These are phyloP conservation scores for Craspedostauros australis DNA, from an alignment of 108 stramenopile species.

Conservation along the genomic window DNA sequence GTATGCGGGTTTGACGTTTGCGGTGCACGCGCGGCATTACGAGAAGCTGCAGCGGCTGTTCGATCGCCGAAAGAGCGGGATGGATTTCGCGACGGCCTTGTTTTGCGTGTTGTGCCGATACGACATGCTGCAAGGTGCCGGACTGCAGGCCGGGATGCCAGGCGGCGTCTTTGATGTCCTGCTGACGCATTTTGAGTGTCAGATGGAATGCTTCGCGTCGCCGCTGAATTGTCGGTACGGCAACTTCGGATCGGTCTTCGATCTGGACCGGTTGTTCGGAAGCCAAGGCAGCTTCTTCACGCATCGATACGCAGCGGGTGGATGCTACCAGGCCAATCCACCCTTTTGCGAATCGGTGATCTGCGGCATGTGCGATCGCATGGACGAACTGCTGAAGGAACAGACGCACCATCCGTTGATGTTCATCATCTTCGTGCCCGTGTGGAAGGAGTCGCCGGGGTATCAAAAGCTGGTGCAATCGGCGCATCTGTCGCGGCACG, in stretches of 20 bases:
- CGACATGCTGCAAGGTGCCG: constrained; percentile 80
- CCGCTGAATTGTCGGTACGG: constrained; percentile 85
- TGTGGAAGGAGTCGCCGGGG: constrained; percentile 74
- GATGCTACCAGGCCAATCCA: constrained; percentile 84
- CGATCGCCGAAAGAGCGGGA: constrained; percentile 17
- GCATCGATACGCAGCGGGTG: too few species aligned
- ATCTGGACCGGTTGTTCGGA: constrained; percentile 76
- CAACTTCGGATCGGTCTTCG: constrained; percentile 59
- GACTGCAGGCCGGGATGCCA: constrained; percentile 75
- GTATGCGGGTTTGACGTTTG: constrained; percentile 51
- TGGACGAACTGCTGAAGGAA: constrained; percentile 28
- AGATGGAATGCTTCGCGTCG: constrained; percentile 86
- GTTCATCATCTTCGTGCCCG: constrained; percentile 85
- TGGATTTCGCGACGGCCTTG: constrained; percentile 30
- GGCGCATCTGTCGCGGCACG: constrained; percentile 42
- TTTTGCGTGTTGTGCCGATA: constrained; percentile 66
- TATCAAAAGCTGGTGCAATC: constrained; percentile 61
- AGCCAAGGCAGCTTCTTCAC: constrained; percentile 76
- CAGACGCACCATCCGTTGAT: constrained; percentile 39
- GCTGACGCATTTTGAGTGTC: constrained; percentile 48
- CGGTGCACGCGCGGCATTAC: constrained; percentile 50
- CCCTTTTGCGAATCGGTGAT: constrained; percentile 83
- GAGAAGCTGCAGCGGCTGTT: constrained; percentile 55
- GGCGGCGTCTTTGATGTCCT: constrained; percentile 72
- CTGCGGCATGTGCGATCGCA: constrained; percentile 47